A percentile compares a stretch with the other conserved stretches of the same genome.
phyloP scores from a whole-genome alignment of 225 moss, liverwort and hornwort genomes.

The Marchantia paleacea region DNA sequence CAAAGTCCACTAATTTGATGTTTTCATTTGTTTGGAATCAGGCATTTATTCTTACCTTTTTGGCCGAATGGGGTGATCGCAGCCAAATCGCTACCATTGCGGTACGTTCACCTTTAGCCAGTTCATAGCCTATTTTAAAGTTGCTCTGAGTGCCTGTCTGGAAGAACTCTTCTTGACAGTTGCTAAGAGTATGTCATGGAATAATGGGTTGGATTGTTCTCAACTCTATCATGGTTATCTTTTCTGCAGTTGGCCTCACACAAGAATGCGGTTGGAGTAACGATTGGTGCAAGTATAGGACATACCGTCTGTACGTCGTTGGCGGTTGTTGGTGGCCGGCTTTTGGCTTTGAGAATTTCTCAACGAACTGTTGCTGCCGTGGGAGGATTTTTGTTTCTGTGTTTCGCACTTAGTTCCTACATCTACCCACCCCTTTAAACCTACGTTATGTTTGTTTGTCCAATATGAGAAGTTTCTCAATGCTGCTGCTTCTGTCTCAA shows the following conservation, averaged over 20 bases:
- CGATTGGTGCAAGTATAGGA: conserved; percentile 83
- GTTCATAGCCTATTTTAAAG: not conserved
- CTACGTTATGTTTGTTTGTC: not conserved
- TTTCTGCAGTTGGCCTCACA: conserved; percentile 80
- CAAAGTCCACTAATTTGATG: not conserved
- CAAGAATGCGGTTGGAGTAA: conserved; percentile 94
- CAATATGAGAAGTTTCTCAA: not conserved
- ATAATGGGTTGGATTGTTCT: not conserved
- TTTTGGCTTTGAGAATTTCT: conserved; percentile 89
- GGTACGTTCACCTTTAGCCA: conserved; percentile 41
- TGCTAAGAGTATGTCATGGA: not conserved
- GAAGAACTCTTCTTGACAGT: not conserved
- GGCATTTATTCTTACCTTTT: conserved; percentile 95
- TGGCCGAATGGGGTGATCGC: conserved; percentile 99
- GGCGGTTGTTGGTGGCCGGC: conserved; percentile 93
- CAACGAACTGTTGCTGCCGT: conserved; percentile 90
- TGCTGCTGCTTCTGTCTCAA: not conserved
- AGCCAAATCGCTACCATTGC: conserved; percentile 99
- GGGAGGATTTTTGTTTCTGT: conserved; percentile 80
- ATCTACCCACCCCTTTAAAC: conserved; percentile 66
- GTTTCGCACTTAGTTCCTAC: conserved; percentile 90
- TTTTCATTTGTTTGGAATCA: conserved; percentile 35
- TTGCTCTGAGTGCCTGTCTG: not conserved
- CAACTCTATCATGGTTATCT: not conserved
- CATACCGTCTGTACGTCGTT: conserved; percentile 89